A percentile compares a stretch with the other conserved stretches of the same genome.
phyloP scores from a whole-genome alignment of 257 asterid species.

The Euphrasia confusa region DNA sequence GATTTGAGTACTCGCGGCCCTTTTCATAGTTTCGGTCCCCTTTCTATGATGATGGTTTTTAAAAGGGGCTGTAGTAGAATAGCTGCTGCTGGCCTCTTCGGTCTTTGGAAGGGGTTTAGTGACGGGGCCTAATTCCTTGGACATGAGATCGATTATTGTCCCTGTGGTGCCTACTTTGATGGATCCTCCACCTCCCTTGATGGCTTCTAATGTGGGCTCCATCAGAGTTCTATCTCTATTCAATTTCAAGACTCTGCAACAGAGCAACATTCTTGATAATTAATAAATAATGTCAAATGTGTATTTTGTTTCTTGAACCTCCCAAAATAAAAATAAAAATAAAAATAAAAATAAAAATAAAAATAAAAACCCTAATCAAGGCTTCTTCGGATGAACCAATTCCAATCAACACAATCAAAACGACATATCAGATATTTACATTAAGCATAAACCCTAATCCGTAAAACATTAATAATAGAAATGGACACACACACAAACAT shows the following conservation, averaged over 20 bases:
- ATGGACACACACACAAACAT: background rate
- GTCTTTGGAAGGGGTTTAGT: conserved; percentile 25
- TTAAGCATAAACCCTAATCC: background rate
- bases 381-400: background rate
- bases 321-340: no score
- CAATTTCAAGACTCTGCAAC: no score
- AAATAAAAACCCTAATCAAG: no score
- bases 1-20: conserved; percentile 42
- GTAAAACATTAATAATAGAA: background rate
- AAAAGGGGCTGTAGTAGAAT: conserved; percentile 11
- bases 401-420: background rate
- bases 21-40: conserved; percentile 33
- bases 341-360: no score
- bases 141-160: conserved; percentile 68
- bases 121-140: conserved; percentile 50
- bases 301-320: no score
- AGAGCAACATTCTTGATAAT: no score
- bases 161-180: conserved; percentile 73
- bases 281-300: no score
- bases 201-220: conserved; percentile 64
- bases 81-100: conserved; percentile 49
- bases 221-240: conserved; percentile 18
- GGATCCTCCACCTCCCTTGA: conserved; percentile 75
- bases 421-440: background rate
- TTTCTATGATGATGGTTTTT: conserved; percentile 20